A percentile compares a stretch with the other conserved stretches of the same genome.
Evolutionary conservation across 2,329 filamentous ascomycete species (phyloP).

Genomic region (Neophaeococcomyces aloes): DNA sequence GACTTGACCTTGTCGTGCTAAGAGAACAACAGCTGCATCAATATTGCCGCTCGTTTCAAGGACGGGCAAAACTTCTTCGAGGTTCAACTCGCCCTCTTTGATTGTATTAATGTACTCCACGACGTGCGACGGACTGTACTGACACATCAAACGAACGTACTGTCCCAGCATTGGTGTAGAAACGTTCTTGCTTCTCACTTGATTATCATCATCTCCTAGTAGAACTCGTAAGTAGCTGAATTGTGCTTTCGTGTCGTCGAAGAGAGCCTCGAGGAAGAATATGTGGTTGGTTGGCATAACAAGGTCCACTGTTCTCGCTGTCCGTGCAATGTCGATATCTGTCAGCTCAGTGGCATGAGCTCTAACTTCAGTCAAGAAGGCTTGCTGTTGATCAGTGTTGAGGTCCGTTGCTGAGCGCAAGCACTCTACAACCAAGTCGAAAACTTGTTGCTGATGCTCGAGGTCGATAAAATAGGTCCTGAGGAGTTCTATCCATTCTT

Average conservation of each 20-base stretch:
- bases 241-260: constrained; percentile 53
- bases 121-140: constrained; percentile 69
- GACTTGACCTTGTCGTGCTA: constrained; percentile 79
- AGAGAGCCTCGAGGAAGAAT: constrained; percentile 52
- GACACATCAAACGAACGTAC: constrained; percentile 87
- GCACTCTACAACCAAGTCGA: constrained; percentile 67
- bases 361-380: constrained; percentile 58
- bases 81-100: constrained; percentile 63
- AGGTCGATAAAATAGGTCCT: constrained; percentile 76
- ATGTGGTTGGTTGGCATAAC: constrained; percentile 56
- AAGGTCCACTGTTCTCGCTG: constrained; percentile 55
- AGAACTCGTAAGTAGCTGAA: constrained; percentile 68
- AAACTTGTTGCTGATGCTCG: constrained; percentile 63
- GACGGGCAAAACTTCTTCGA: constrained; percentile 70
- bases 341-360: constrained; percentile 57
- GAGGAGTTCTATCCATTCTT: constrained; percentile 67
- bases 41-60: constrained; percentile 86
- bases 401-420: constrained; percentile 55
- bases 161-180: constrained; percentile 61
- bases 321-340: constrained; percentile 52
- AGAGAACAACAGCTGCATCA: constrained; percentile 82
- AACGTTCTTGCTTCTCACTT: constrained; percentile 15
- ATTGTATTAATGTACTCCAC: constrained; percentile 71
- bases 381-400: constrained; percentile 58
- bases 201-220: constrained; percentile 45